phyloP scores from a whole-genome alignment of 352 stramenopile species.

The Phytopythium vexans region DNA sequence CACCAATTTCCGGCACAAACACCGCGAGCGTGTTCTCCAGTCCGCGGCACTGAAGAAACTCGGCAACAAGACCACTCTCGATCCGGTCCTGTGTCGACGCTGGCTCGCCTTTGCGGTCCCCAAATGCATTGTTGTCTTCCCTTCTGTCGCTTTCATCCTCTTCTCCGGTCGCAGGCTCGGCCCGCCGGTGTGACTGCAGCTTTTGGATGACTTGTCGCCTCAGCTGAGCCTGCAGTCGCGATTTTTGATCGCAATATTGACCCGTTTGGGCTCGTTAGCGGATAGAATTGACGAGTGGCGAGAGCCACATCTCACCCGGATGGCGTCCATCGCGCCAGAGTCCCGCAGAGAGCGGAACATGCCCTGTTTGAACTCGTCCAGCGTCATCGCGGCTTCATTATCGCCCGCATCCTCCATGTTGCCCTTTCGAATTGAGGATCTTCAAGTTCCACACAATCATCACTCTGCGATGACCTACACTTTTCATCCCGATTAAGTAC shows the following conservation, averaged over 20 bases:
- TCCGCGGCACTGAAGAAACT: slow-evolving; percentile 44
- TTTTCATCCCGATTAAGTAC: no score
- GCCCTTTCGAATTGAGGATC: no score
- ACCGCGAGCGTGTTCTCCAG: slow-evolving; percentile 65
- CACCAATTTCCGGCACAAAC: slow-evolving; percentile 68
- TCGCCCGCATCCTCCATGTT: not conserved
- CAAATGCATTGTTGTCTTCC: not conserved
- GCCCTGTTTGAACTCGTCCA: slow-evolving; percentile 62
- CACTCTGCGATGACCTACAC: no score
- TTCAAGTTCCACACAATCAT: no score
- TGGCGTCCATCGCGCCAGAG: slow-evolving; percentile 54
- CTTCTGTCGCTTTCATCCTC: slow-evolving; percentile 6
- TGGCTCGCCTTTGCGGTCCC: slow-evolving; percentile 1
- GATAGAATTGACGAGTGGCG: not conserved
- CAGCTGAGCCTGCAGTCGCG: slow-evolving; percentile 44
- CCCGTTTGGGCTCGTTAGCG: no score
- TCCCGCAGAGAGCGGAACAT: slow-evolving; percentile 74
- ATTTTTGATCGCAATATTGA: not conserved
- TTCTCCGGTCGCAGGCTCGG: slow-evolving; percentile 6
- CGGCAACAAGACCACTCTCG: slow-evolving; percentile 52
- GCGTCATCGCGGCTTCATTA: slow-evolving; percentile 34
- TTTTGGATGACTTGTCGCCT: slow-evolving; percentile 72
- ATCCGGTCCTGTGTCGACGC: slow-evolving; percentile 45
- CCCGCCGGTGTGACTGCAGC: slow-evolving; percentile 35
- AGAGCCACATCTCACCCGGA: slow-evolving; percentile 28